Base-by-base conservation (phyloP, 805 yeast species). In the Suhomyces vadensis region DNA sequence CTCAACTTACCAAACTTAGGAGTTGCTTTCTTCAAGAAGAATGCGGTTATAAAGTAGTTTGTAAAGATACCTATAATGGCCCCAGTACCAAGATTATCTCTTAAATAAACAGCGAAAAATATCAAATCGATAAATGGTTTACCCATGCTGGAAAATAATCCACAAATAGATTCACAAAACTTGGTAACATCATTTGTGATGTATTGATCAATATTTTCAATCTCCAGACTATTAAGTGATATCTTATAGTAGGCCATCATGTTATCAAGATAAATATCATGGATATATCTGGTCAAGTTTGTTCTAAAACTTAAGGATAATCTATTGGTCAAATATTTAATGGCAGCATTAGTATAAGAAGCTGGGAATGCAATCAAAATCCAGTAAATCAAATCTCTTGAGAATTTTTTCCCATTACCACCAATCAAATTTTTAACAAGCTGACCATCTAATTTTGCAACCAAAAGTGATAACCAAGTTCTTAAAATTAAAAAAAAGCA, bases 311-410 rank as follows among this genome's bases (percentile, higher is more conserved):
- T 87, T 42, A 89, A 73, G 9, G 95, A 81, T 46, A 91, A 69
- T 54, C 87, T 77, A 56, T 83, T 79, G 43, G 90, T 87, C 53
- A 91, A 67, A 56, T 78, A 87, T 59, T 85, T 87, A 59, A 91
- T 91, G 46, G 92, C 90, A 38, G 96, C 85, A 64, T 91, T 91
- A 24, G 96, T 86, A 63, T 88, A 91, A 2, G 94, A 83, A 0
- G 97, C 95, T 2, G 98, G 98, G 49, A 91, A 81, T 0, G 97
- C 97, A 58, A 91, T 82, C 47, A 87, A 65, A 46, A 91, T 79
- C 97, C 97, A 91, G 63, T 86, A 85, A 7, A 81, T 76, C 62
- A 91, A 71, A 61, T 91, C 96, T 47, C 87, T 72, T 31, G 82
- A 62, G 55, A 91, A 91, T 42, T 83, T 83, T 52, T 71, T 77